phyloP scores from a whole-genome alignment of 805 yeast species.

The Candida corydali region DNA sequence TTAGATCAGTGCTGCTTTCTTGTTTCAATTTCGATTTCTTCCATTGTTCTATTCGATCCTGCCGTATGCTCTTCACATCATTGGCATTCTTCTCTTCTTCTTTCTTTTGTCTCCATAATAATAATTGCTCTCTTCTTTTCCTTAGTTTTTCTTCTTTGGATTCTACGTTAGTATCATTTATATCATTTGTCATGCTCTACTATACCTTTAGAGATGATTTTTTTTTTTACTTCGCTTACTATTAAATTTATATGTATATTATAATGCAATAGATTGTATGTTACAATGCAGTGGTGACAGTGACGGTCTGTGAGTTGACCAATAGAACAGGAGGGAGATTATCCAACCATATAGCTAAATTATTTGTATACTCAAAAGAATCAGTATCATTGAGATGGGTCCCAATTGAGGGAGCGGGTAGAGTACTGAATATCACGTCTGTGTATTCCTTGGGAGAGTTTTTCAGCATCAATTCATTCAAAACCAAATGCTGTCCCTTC shows the following conservation, averaged over 20 bases:
- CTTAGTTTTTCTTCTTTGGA: conserved; percentile 31
- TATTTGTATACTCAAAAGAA: conserved; percentile 69
- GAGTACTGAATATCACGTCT: conserved; percentile 78
- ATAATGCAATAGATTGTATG: neutral
- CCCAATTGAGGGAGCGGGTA: conserved; percentile 85
- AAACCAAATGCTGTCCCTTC: conserved; percentile 80
- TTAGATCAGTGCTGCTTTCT: neutral
- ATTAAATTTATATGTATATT: neutral
- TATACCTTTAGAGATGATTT: conserved; percentile 2
- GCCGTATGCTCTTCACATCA: conserved; percentile 23
- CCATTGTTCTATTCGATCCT: conserved; percentile 49
- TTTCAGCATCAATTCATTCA: conserved; percentile 78
- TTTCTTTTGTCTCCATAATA: conserved; percentile 59
- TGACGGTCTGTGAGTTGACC: conserved; percentile 88
- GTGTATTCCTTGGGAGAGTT: conserved; percentile 51
- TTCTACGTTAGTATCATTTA: conserved; percentile 10
- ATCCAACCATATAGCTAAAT: conserved; percentile 75
- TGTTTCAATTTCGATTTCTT: conserved; percentile 29
- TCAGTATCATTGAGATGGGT: conserved; percentile 68
- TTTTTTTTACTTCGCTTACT: conserved; percentile 2
- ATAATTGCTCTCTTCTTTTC: conserved; percentile 49
- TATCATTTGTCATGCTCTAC: conserved; percentile 1
- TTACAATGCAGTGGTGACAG: conserved; percentile 88
- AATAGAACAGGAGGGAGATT: conserved; percentile 79
- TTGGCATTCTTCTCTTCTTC: conserved; percentile 22